A percentile compares a stretch with the other conserved stretches of the same genome.
Evolutionary conservation across 768 basidiomycete species (phyloP).

Genomic region (Termitomyces sp.): DNA sequence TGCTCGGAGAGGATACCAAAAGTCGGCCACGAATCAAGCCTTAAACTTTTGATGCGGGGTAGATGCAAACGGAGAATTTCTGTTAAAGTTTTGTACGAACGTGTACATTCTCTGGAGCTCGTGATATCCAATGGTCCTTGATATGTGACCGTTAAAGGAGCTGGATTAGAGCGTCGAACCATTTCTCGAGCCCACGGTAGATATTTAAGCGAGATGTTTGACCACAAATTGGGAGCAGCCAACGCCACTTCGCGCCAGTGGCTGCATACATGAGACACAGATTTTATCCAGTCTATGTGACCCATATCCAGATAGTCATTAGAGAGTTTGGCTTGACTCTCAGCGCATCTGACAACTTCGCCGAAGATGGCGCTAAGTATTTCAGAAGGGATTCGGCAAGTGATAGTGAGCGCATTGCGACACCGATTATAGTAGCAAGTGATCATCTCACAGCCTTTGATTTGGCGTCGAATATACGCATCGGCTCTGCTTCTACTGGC

Average conservation of each 20-base stretch:
- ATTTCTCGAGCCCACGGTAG: background rate
- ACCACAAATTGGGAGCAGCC: background rate
- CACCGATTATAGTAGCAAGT: background rate
- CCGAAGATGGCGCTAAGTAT: background rate
- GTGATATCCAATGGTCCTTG: background rate
- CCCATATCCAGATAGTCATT: background rate
- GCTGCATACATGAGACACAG: background rate
- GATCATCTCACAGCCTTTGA: background rate
- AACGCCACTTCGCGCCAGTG: background rate
- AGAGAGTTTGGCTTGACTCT: background rate
- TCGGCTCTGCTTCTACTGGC: background rate
- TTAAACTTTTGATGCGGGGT: background rate
- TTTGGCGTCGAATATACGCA: background rate
- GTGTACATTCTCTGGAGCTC: accelerated
- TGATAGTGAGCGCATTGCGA: background rate
- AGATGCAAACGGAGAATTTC: background rate
- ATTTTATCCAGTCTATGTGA: background rate
- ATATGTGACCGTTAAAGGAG: background rate
- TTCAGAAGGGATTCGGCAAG: background rate
- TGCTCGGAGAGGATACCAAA: background rate
- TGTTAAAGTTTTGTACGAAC: background rate
- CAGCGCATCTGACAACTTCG: background rate
- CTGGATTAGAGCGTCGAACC: background rate
- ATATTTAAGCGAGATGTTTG: background rate
- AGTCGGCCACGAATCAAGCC: background rate